These are phyloP conservation scores for Lactarius indigo DNA, from an alignment of 768 basidiomycete genomes.

Conservation along the genomic window DNA sequence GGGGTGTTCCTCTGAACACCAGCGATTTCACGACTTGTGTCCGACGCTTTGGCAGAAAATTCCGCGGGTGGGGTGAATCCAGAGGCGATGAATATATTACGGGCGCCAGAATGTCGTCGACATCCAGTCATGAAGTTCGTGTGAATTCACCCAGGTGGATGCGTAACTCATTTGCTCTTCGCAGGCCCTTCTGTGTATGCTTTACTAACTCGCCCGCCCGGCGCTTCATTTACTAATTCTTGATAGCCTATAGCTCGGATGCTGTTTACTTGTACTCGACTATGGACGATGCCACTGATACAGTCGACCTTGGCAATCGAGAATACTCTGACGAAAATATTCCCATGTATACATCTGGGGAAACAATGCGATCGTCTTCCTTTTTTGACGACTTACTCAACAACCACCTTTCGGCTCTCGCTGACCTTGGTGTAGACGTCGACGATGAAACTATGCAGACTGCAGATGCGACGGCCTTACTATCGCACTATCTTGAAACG, in stretches of 20 bases:
- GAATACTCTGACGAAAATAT: conserved; percentile 23
- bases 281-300: conserved; percentile 50
- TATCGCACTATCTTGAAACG: background rate
- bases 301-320: conserved; percentile 21
- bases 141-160: conserved; percentile 8
- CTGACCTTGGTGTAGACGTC: conserved; percentile 31
- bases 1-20: conserved; percentile 56
- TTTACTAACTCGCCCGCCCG: background rate
- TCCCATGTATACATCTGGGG: background rate
- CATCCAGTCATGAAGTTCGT: conserved; percentile 72
- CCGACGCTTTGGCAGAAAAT: conserved; percentile 63
- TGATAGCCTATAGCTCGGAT: conserved; percentile 67
- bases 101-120: conserved; percentile 64
- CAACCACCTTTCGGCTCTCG: background rate
- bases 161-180: conserved; percentile 21
- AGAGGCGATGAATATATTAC: conserved; percentile 61
- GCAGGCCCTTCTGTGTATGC: conserved; percentile 65
- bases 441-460: conserved; percentile 31
- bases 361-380: background rate
- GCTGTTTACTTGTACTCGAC: conserved; percentile 73
- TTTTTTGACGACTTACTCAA: background rate
- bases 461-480: conserved; percentile 20
- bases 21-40: conserved; percentile 72
- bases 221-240: background rate
- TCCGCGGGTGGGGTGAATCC: conserved; percentile 35